Conservation (phyloP, 2,329 filamentous ascomycete species). For the Ophiostoma populinum region DNA sequence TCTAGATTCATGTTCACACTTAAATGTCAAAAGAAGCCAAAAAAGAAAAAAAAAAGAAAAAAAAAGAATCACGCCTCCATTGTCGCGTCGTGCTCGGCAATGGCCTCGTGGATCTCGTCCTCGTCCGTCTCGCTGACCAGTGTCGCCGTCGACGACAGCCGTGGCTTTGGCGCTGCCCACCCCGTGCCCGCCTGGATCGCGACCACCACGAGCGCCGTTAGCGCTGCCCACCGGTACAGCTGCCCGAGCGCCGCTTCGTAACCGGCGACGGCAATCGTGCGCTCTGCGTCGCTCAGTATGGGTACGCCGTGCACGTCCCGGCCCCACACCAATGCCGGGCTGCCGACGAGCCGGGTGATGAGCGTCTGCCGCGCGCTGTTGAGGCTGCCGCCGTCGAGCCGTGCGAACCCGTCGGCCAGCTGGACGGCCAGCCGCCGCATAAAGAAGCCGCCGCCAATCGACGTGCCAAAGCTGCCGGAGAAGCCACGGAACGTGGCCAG, state of each 20-base stretch:
- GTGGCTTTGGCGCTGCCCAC: constrained; percentile 24
- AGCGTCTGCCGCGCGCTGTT: constrained; percentile 21
- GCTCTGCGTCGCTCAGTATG: constrained; percentile 22
- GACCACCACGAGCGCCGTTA: constrained; percentile 25
- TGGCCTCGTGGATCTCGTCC: constrained; percentile 18
- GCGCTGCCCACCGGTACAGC: constrained; percentile 30
- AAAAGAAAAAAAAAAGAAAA: neutral
- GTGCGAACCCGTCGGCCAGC: constrained; percentile 39
- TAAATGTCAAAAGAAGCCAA: neutral
- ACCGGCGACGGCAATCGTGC: constrained; percentile 26
- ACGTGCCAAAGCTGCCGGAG: constrained; percentile 62
- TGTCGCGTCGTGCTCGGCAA: constrained; percentile 15
- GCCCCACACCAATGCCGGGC: constrained; percentile 31
- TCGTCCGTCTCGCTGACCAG: constrained; percentile 13
- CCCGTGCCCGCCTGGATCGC: constrained; percentile 32
- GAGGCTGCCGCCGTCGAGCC: constrained; percentile 24
- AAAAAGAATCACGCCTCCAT: constrained; percentile 15
- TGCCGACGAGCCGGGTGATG: constrained; percentile 30
- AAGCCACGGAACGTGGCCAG: constrained; percentile 69
- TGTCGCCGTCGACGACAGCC: neutral
- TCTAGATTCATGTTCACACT: no score
- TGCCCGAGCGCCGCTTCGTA: constrained; percentile 28
- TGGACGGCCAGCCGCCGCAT: constrained; percentile 37
- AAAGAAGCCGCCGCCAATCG: constrained; percentile 65
- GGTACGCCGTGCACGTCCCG: constrained; percentile 14